Conservation (phyloP, 1,284 basidiomycete genomes). For the Cryptococcus depauperatus region DNA sequence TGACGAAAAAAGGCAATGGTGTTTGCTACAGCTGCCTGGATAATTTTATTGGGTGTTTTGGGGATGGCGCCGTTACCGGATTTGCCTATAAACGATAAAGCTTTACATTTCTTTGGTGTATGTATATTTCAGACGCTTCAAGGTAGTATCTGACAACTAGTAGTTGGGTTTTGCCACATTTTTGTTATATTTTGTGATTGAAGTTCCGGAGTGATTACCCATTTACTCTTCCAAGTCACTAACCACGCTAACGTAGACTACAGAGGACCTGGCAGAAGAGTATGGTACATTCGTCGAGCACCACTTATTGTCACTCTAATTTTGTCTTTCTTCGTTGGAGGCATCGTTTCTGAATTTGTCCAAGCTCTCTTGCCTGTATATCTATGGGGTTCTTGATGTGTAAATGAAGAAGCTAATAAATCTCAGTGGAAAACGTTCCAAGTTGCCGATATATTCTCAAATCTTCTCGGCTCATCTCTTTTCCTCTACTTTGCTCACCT, state of each 20-base stretch:
- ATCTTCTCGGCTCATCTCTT: conserved; percentile 37
- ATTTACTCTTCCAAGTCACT: background rate
- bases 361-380: conserved; percentile 42
- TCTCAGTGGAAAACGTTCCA: conserved; percentile 41
- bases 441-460: conserved; percentile 41
- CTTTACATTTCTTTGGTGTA: conserved; percentile 44
- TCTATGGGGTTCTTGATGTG: background rate
- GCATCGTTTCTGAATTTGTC: conserved; percentile 40
- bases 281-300: conserved; percentile 44
- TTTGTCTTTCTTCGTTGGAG: conserved; percentile 37
- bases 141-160: background rate
- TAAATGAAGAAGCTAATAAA: conserved; percentile 1
- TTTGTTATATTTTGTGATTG: conserved; percentile 40
- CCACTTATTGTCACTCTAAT: conserved; percentile 38
- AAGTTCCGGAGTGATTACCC: conserved; percentile 41
- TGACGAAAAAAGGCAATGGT: conserved; percentile 25
- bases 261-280: conserved; percentile 31
- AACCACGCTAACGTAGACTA: conserved; percentile 1
- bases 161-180: conserved; percentile 44
- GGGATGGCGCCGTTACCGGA: conserved; percentile 40
- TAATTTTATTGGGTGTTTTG: conserved; percentile 37
- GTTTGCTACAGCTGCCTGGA: conserved; percentile 39
- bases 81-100: conserved; percentile 43
- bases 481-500: conserved; percentile 41
- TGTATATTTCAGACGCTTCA: conserved; percentile 9